Evolutionary conservation across 129 eudicot species (phyloP).

Genomic region (Scalesia atractyloides): DNA sequence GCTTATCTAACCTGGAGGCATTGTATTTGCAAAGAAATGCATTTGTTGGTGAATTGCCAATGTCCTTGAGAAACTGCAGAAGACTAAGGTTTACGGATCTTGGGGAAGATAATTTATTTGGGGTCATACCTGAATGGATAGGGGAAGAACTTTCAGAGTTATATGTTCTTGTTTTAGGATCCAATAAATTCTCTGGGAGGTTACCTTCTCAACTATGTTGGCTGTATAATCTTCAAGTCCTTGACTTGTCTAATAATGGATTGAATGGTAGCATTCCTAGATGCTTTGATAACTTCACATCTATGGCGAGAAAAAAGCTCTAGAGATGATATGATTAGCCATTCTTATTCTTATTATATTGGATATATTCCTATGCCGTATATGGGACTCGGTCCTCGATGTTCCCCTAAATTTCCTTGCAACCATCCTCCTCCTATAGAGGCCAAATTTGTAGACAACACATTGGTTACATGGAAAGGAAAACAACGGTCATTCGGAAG

Average conservation of each 20-base stretch:
- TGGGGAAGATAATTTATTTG: constrained; percentile 26
- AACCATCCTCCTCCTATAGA: too few species aligned
- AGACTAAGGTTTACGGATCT: constrained; percentile 28
- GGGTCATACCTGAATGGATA: constrained; percentile 36
- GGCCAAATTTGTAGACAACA: neutral
- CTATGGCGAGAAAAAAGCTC: constrained; percentile 9
- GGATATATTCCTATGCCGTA: too few species aligned
- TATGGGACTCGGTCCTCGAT: too few species aligned
- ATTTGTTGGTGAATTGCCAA: constrained; percentile 35
- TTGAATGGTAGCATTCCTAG: constrained; percentile 31
- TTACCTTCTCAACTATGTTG: constrained; percentile 30
- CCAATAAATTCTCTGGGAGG: constrained; percentile 27
- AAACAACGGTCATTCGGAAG: constrained; percentile 5
- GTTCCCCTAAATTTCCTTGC: too few species aligned
- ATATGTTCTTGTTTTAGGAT: constrained; percentile 25
- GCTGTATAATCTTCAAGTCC: constrained; percentile 25
- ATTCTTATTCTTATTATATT: neutral
- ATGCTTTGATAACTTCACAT: constrained; percentile 24
- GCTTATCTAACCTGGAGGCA: neutral
- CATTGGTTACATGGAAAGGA: constrained; percentile 36
- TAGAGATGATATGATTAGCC: neutral
- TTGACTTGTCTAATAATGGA: constrained; percentile 37
- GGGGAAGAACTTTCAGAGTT: constrained; percentile 25
- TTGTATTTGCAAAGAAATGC: constrained; percentile 17
- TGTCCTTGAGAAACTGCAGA: constrained; percentile 27